A percentile compares a stretch with the other conserved stretches of the same genome.
phyloP scores from a whole-genome alignment of 768 basidiomycete species.

The Trichaptum fuscoviolaceum region DNA sequence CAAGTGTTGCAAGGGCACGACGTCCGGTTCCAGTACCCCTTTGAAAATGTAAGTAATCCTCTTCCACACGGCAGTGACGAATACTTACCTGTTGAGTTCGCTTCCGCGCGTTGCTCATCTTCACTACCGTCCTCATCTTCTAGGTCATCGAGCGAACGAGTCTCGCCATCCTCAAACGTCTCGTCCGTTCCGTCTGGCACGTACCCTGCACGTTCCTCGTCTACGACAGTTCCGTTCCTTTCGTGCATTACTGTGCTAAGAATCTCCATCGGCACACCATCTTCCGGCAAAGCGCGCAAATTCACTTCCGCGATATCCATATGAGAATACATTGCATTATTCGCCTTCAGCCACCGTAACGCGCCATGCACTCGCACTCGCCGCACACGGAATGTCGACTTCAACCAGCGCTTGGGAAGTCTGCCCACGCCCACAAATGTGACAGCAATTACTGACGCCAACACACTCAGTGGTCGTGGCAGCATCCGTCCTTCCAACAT shows the following conservation, averaged over 20 bases:
- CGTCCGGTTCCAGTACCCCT: conserved; percentile 18
- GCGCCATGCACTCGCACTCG: conserved; percentile 24
- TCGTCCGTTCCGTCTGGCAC: conserved; percentile 15
- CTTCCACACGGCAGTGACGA: too few species aligned
- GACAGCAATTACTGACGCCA: conserved; percentile 28
- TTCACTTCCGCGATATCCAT: conserved; percentile 20
- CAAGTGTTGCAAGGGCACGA: conserved; percentile 23
- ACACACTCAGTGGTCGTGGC: conserved; percentile 23
- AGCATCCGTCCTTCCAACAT: conserved; percentile 33
- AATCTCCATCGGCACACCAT: conserved; percentile 30
- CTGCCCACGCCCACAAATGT: conserved; percentile 30
- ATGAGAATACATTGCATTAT: conserved; percentile 27
- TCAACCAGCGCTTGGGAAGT: conserved; percentile 25
- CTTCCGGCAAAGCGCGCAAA: conserved; percentile 24
- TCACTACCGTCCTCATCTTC: too few species aligned
- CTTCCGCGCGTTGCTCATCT: too few species aligned
- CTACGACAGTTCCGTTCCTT: conserved; percentile 12
- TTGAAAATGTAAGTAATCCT: too few species aligned
- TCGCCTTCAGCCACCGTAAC: conserved; percentile 29
- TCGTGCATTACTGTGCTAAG: conserved; percentile 14
- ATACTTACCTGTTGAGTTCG: too few species aligned
- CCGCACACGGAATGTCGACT: conserved; percentile 27
- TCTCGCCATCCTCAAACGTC: too few species aligned
- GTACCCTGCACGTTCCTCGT: conserved; percentile 27
- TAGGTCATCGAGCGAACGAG: too few species aligned